Evolutionary conservation across 306 rosid species (phyloP).

Genomic region (Acacia confusa): DNA sequence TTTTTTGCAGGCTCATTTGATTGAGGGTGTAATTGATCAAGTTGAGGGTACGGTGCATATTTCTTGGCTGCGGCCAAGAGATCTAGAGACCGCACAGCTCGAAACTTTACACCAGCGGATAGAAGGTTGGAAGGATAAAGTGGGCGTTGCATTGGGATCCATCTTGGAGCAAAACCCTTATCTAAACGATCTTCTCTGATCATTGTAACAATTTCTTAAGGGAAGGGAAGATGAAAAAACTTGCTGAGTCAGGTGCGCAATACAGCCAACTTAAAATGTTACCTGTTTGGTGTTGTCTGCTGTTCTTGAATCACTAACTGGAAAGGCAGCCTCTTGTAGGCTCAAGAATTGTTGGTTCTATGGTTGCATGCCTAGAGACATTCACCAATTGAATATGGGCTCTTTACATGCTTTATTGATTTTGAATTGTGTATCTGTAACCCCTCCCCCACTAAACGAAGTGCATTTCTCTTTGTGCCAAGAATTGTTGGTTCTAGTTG

Average conservation of each 20-base stretch:
- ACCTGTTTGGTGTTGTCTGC: conserved; percentile 45
- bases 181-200: conserved; percentile 28
- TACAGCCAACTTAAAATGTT: conserved; percentile 45
- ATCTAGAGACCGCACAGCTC: conserved; percentile 77
- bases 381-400: conserved; percentile 43
- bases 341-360: conserved; percentile 54
- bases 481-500: too few relatives aligned
- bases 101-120: conserved; percentile 75
- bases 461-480: background rate
- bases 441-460: conserved; percentile 10
- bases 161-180: conserved; percentile 65
- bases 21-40: conserved; percentile 96
- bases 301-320: conserved; percentile 50
- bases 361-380: conserved; percentile 52
- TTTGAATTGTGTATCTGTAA: conserved; percentile 30
- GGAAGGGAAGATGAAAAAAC: conserved; percentile 43
- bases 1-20: conserved; percentile 84
- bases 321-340: conserved; percentile 51
- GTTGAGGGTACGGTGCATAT: conserved; percentile 92
- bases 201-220: conserved; percentile 52
- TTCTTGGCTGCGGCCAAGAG: conserved; percentile 99
- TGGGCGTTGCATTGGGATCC: conserved; percentile 67
- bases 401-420: conserved; percentile 47
- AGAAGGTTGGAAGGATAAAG: conserved; percentile 80
- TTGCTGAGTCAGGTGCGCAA: conserved; percentile 34